Conservation (phyloP, 1,284 basidiomycete species). For the Mycena citricolor region DNA sequence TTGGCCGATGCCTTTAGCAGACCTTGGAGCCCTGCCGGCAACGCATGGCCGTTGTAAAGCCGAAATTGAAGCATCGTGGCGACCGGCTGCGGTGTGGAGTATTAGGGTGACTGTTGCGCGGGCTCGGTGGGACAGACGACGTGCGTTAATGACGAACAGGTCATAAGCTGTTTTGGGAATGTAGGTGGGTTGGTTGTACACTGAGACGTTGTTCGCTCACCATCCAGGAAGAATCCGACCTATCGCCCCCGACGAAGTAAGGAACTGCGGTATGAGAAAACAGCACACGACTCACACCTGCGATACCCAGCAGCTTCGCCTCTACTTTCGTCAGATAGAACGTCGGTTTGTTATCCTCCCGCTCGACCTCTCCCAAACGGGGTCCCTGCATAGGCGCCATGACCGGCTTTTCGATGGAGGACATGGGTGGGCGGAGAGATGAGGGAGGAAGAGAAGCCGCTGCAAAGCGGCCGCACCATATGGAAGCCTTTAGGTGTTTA, state of each 20-base stretch:
- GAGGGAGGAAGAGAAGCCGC: no score
- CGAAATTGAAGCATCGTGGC: slow-evolving; percentile 76
- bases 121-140: slow-evolving; percentile 20
- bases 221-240: slow-evolving; percentile 73
- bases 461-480: no score
- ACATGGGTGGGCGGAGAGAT: no score
- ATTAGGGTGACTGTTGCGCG: neutral
- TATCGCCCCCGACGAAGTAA: slow-evolving; percentile 27
- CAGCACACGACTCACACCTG: slow-evolving; percentile 45
- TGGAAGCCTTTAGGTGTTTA: no score
- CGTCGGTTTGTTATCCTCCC: slow-evolving; percentile 33
- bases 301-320: slow-evolving; percentile 58
- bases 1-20: slow-evolving; percentile 70
- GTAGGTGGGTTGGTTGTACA: neutral
- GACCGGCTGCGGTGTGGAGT: slow-evolving; percentile 50
- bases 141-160: slow-evolving; percentile 75
- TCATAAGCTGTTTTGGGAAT: slow-evolving; percentile 55
- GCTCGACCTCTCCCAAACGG: slow-evolving; percentile 16
- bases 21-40: slow-evolving; percentile 61
- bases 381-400: no score
- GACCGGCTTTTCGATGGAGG: no score
- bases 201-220: slow-evolving; percentile 37
- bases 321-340: slow-evolving; percentile 49
- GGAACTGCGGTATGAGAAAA: neutral
- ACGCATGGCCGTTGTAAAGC: slow-evolving; percentile 52